Conservation (phyloP, 2,329 filamentous ascomycete genomes). For the Colletotrichum sidae region DNA sequence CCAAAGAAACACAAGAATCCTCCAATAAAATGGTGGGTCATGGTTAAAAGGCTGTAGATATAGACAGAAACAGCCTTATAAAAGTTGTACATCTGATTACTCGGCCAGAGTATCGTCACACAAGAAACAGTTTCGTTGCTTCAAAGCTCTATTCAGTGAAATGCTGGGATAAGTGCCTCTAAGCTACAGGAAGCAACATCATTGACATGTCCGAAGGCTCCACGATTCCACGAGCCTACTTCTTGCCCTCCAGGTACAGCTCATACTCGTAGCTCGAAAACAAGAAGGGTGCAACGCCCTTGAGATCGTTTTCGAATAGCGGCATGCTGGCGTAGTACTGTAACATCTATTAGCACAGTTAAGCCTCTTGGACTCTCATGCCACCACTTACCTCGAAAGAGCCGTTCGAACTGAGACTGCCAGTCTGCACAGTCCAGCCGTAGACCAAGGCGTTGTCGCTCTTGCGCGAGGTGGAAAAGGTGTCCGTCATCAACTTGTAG, state of each 20-base stretch:
- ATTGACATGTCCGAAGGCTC: too few relatives aligned
- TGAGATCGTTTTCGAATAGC: conserved; percentile 42
- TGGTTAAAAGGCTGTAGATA: too few relatives aligned
- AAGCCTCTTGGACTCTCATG: neutral
- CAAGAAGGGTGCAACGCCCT: conserved; percentile 42
- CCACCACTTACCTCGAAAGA: conserved; percentile 52
- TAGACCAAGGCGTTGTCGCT: conserved; percentile 56
- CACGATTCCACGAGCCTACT: neutral
- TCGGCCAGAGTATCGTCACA: rapidly evolving
- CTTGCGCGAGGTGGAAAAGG: conserved; percentile 56
- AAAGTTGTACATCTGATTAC: too few relatives aligned
- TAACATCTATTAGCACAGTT: neutral
- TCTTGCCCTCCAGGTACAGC: conserved; percentile 31
- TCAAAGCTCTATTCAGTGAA: too few relatives aligned
- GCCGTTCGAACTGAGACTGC: conserved; percentile 50
- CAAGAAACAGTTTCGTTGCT: too few relatives aligned
- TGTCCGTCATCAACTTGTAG: conserved; percentile 55
- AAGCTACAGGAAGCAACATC: too few relatives aligned
- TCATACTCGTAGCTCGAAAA: conserved; percentile 43
- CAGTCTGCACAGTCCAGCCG: conserved; percentile 49
- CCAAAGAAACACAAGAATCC: too few relatives aligned
- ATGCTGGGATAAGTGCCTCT: too few relatives aligned
- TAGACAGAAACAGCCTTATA: too few relatives aligned
- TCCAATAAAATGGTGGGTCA: too few relatives aligned
- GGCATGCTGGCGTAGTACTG: conserved; percentile 43